These are phyloP conservation scores for Pichia inconspicua DNA, from an alignment of 1,139 yeast species.

Conservation along the genomic window DNA sequence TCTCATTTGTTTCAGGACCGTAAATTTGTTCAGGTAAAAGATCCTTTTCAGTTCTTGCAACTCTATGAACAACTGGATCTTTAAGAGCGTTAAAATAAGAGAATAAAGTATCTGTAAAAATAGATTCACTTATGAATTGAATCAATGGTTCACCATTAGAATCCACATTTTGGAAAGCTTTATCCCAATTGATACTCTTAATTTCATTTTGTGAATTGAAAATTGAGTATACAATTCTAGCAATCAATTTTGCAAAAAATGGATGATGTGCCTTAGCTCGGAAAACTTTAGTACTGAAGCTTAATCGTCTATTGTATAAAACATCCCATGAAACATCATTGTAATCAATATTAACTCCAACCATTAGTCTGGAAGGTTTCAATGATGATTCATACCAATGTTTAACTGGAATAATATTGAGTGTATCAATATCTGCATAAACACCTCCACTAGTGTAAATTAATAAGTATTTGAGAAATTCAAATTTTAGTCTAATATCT, in stretches of 20 bases:
- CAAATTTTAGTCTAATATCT: conserved; percentile 58
- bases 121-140: conserved; percentile 71
- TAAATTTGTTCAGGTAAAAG: conserved; percentile 18
- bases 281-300: conserved; percentile 67
- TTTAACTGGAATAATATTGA: conserved; percentile 41
- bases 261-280: conserved; percentile 27
- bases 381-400: conserved; percentile 32
- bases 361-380: conserved; percentile 27
- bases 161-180: conserved; percentile 60
- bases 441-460: conserved; percentile 65
- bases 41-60: conserved; percentile 43
- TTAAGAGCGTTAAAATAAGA: conserved; percentile 52
- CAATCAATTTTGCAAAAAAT: conserved; percentile 24
- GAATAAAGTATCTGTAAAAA: conserved; percentile 72
- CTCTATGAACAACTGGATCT: conserved; percentile 57
- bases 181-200: conserved; percentile 35
- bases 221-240: conserved; percentile 21
- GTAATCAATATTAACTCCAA: conserved; percentile 72
- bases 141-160: conserved; percentile 37
- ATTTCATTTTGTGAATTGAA: conserved; percentile 25
- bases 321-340: conserved; percentile 61
- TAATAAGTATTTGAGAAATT: conserved; percentile 61
- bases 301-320: conserved; percentile 55
- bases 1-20: conserved; percentile 21
- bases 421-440: conserved; percentile 67